Evolutionary conservation across 139 green algal species (phyloP).

Genomic region (Micromonas pusilla): DNA sequence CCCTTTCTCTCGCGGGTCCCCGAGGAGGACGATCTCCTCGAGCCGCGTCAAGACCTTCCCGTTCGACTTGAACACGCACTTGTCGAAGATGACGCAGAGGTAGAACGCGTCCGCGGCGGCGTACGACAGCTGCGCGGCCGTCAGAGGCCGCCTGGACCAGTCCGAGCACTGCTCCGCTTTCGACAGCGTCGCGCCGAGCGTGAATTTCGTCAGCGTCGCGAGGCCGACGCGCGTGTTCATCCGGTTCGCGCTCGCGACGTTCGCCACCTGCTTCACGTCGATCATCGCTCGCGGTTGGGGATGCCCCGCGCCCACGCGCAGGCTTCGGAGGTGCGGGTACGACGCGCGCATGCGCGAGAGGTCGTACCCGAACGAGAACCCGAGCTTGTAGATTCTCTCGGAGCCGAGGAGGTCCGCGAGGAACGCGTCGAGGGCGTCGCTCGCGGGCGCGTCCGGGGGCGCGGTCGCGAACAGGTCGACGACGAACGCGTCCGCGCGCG

Average conservation of each 20-base stretch:
- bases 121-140: slow-evolving; percentile 43
- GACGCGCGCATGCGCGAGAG: neutral
- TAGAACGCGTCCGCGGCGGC: slow-evolving; percentile 40
- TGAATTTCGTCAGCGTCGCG: neutral
- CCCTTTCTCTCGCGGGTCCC: too few relatives aligned
- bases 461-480: slow-evolving; percentile 6
- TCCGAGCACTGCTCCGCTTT: slow-evolving; percentile 50
- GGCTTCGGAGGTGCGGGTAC: slow-evolving; percentile 1
- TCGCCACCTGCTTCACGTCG: slow-evolving; percentile 9
- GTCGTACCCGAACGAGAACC: slow-evolving; percentile 13
- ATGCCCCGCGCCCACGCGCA: too few relatives aligned
- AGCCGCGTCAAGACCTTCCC: too few relatives aligned
- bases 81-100: slow-evolving; percentile 10
- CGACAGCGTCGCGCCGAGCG: slow-evolving; percentile 37
- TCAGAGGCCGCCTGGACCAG: slow-evolving; percentile 46
- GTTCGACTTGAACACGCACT: neutral
- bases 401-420: neutral
- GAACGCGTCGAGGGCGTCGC: neutral
- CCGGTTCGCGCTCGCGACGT: neutral
- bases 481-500: neutral
- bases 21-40: too few relatives aligned
- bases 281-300: too few relatives aligned
- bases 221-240: neutral
- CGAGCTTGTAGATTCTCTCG: slow-evolving; percentile 7
- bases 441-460: neutral